phyloP scores from a whole-genome alignment of 345 rosid genomes.

The Draba incana region DNA sequence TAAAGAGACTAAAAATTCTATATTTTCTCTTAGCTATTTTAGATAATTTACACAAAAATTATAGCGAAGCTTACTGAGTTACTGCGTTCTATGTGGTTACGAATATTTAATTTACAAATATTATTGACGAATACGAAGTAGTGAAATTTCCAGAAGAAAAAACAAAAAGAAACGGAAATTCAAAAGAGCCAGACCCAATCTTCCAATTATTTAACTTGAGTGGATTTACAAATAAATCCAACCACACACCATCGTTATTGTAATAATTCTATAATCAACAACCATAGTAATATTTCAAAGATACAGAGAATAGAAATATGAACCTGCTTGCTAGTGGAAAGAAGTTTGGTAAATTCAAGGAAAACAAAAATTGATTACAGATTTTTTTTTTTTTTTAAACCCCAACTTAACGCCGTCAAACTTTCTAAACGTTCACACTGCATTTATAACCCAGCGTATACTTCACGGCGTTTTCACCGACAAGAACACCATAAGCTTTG shows the following conservation, averaged over 20 bases:
- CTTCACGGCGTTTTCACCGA: constrained; percentile 81
- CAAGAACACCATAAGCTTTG: constrained; percentile 51
- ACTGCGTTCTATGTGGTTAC: constrained; percentile 9
- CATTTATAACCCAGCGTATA: constrained; percentile 57
- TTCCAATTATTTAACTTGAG: constrained; percentile 29
- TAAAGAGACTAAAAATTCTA: no score
- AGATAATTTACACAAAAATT: not conserved
- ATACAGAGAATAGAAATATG: not conserved
- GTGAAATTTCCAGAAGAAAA: not conserved
- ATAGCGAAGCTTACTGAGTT: not conserved
- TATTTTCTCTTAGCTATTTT: no score
- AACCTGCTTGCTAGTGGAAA: constrained; percentile 4
- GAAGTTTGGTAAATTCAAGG: constrained; percentile 30
- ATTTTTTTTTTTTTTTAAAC: not conserved
- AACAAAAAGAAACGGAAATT: not conserved
- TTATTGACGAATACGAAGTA: not conserved
- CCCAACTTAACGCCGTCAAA: constrained; percentile 37
- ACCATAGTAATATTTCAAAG: constrained; percentile 23
- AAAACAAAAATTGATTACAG: constrained; percentile 7
- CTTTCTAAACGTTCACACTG: constrained; percentile 64
- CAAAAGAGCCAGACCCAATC: not conserved
- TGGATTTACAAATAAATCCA: constrained; percentile 37
- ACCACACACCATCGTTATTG: constrained; percentile 12
- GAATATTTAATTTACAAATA: not conserved
- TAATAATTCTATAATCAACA: constrained; percentile 38